Conservation (phyloP, 768 basidiomycete species). For the Daedaleopsis sinensis region DNA sequence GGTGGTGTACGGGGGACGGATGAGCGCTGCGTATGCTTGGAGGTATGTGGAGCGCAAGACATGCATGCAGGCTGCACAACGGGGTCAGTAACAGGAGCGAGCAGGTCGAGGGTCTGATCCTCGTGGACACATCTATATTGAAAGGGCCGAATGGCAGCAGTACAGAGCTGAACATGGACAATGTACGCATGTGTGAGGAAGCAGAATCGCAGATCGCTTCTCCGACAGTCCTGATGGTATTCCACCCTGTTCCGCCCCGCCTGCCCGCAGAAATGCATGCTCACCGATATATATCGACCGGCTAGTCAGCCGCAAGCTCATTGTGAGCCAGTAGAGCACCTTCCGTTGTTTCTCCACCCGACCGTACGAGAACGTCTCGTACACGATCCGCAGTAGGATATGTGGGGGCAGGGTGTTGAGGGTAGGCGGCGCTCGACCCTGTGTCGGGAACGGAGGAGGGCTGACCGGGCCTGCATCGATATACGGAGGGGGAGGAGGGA, state of each 20-base stretch:
- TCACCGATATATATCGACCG: conserved; percentile 68
- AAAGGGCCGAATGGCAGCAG: too few species aligned
- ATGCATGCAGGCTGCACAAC: conserved; percentile 69
- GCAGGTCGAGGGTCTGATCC: neutral
- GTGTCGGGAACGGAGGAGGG: conserved; percentile 41
- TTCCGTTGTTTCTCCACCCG: conserved; percentile 58
- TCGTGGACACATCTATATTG: neutral
- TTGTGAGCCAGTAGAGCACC: conserved; percentile 72
- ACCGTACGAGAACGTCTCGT: conserved; percentile 60
- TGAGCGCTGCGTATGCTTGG: conserved; percentile 59
- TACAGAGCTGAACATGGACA: too few species aligned
- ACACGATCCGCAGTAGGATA: conserved; percentile 70
- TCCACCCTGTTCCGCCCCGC: neutral
- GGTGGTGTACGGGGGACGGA: conserved; percentile 71
- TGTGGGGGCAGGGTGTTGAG: conserved; percentile 55
- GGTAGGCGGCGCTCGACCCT: conserved; percentile 13
- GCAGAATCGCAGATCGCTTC: neutral
- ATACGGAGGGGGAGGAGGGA: conserved; percentile 44
- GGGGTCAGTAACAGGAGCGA: neutral
- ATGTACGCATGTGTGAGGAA: neutral
- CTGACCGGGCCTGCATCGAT: conserved; percentile 23
- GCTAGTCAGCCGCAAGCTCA: conserved; percentile 64
- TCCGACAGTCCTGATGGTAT: neutral
- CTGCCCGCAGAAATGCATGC: conserved; percentile 16
- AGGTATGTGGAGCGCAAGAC: conserved; percentile 78